Evolutionary conservation across 1,284 basidiomycete genomes (phyloP), one percentile per base, ranked within the genome.

Genomic region (Takashimella koratensis): DNA sequence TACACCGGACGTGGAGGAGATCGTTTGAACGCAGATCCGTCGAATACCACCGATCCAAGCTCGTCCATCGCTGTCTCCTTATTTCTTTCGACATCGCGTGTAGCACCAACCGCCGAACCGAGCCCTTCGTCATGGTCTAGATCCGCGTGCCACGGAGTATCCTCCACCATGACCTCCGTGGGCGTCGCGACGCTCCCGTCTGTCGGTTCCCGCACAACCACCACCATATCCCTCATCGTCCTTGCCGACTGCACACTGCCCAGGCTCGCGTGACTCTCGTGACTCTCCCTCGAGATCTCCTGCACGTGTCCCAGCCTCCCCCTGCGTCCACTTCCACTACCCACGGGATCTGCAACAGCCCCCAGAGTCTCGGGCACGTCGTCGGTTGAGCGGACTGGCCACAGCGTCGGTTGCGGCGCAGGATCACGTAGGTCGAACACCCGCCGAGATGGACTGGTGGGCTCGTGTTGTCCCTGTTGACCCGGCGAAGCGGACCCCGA

Each of bases 161-260:
- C 30, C 54, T 22, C 54, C 49, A 8, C 26, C 47, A 55, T 49
- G 49, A 21, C 43, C 54, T n/a, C n/a, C n/a, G n/a, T n/a, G n/a
- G 22, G 54, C 36, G 13, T 30, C 23, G 25, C 8, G 45, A 39
- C 3, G 16, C 42, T 3, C 4, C 3, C 47, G 21, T 49, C 48
- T n/a, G 60, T 60, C 4, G 48, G 30, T 44, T 73, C 66, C 10
- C 66, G 55, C 45, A 67, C 65, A 2, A 73, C 56, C 19, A 73
- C 56, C 6, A 66, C 56, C 66, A 71, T 67, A 57, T 71, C 66
- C 41, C 68, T 52, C 68, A 73, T 68, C 22, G 65, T 64, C 30
- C 52, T 56, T 5, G 63, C 67, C 6, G 64, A 66, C 22, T 44
- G 53, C 3, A 68, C 22, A 39, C 63, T 65, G 12, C 59, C 54